phyloP scores from a whole-genome alignment of 441 rosid species.

The Lepidium campestre region DNA sequence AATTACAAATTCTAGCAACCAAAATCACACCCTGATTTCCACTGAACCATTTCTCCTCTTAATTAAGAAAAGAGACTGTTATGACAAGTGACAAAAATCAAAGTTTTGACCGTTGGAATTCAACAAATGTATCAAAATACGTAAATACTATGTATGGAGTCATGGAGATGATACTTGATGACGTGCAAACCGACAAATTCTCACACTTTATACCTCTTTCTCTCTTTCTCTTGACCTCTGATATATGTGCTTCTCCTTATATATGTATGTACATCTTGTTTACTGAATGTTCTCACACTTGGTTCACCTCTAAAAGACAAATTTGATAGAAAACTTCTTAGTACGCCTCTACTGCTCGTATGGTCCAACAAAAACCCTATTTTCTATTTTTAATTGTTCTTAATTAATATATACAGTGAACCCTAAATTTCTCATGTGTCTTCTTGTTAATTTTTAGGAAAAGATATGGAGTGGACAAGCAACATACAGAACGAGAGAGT shows the following conservation, averaged over 20 bases:
- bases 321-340: background rate
- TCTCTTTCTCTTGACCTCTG: background rate
- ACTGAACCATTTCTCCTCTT: background rate
- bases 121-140: background rate
- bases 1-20: background rate
- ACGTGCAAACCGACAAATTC: conserved; percentile 8
- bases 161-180: background rate
- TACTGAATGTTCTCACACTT: conserved; percentile 1
- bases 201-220: background rate
- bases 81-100: background rate
- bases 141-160: background rate
- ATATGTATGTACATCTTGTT: background rate
- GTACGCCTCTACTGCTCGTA: background rate
- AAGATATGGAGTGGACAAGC: conserved; percentile 21
- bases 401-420: too few species aligned
- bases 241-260: background rate
- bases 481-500: conserved; percentile 14
- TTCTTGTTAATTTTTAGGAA: background rate
- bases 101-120: background rate
- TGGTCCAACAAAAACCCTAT: conserved; percentile 13
- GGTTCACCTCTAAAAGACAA: background rate
- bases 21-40: background rate
- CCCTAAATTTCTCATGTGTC: background rate
- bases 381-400: background rate
- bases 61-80: background rate